A percentile compares a stretch with the other conserved stretches of the same genome.
phyloP scores from a whole-genome alignment of 1,284 basidiomycete species.

The Sanghuangporus weigelae region DNA sequence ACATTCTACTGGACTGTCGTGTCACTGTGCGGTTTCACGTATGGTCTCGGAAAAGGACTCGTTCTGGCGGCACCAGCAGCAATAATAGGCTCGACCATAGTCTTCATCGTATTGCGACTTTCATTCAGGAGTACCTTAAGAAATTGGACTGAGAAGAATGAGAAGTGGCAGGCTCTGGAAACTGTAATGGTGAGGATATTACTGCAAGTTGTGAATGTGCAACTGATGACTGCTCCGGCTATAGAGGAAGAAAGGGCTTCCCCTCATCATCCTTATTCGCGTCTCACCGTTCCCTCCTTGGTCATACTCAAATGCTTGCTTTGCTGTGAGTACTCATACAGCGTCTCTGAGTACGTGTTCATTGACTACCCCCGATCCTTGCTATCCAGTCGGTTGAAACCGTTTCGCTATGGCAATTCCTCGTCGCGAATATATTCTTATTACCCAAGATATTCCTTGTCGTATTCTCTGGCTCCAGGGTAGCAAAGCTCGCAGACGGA shows the following conservation, averaged over 20 bases:
- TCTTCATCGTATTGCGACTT: constrained; percentile 57
- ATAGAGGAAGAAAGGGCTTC: constrained; percentile 67
- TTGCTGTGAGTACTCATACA: constrained; percentile 51
- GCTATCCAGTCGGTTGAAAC: constrained; percentile 58
- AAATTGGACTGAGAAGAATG: constrained; percentile 53
- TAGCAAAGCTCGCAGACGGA: constrained; percentile 72
- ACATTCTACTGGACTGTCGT: constrained; percentile 65
- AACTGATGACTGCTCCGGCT: background rate
- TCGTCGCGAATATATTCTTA: constrained; percentile 62
- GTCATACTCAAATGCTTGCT: constrained; percentile 76
- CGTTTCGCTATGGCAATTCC: constrained; percentile 71
- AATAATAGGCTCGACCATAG: constrained; percentile 60
- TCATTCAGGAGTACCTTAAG: constrained; percentile 52
- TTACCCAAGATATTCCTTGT: constrained; percentile 69
- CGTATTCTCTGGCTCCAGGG: constrained; percentile 72
- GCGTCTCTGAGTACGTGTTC: too few species aligned
- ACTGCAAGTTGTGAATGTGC: background rate
- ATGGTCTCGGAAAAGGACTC: constrained; percentile 66
- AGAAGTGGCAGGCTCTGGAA: constrained; percentile 76
- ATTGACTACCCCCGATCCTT: background rate
- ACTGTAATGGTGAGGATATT: constrained; percentile 55
- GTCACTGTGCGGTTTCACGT: constrained; percentile 76
- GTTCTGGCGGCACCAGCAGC: constrained; percentile 58
- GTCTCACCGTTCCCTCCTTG: constrained; percentile 78
- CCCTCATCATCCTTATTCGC: constrained; percentile 76